Conservation (phyloP, 129 eudicot genomes). For the Tanacetum coccineum region DNA sequence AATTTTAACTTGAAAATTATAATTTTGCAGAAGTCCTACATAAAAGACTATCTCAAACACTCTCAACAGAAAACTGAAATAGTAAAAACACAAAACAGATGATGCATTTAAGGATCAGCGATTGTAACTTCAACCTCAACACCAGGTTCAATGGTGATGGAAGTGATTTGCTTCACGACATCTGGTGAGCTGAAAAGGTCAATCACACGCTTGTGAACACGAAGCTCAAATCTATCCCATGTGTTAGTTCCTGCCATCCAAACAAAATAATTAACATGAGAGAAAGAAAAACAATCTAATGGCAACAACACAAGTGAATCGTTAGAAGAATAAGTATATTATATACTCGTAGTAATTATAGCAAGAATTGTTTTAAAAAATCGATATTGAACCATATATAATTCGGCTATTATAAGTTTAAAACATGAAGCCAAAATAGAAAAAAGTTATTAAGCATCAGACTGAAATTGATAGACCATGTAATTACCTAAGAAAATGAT, state of each 20-base stretch:
- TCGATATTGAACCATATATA: no score
- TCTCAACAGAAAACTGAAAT: not conserved
- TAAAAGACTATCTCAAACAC: not conserved
- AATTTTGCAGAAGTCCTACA: conserved; percentile 20
- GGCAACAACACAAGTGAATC: not conserved
- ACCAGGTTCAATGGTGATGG: conserved; percentile 32
- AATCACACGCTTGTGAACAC: conserved; percentile 27
- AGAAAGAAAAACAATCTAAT: not conserved
- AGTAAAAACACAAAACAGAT: not conserved
- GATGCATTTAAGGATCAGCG: conserved; percentile 50
- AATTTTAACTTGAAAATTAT: conserved; percentile 19
- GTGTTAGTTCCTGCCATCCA: conserved; percentile 60
- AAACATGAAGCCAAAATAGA: not conserved
- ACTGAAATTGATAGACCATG: not conserved
- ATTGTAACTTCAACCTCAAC: conserved; percentile 60
- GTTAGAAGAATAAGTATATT: not conserved
- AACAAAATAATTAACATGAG: not conserved
- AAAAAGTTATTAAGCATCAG: not conserved
- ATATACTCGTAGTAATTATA: no score
- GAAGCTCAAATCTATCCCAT: conserved; percentile 30
- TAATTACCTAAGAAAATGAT: not conserved
- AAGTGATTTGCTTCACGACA: conserved; percentile 31
- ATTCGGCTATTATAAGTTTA: no score
- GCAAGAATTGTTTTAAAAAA: no score
- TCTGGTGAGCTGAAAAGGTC: conserved; percentile 32